Conservation (phyloP, 2,329 filamentous ascomycete genomes). For the Epichloe glyceriae region DNA sequence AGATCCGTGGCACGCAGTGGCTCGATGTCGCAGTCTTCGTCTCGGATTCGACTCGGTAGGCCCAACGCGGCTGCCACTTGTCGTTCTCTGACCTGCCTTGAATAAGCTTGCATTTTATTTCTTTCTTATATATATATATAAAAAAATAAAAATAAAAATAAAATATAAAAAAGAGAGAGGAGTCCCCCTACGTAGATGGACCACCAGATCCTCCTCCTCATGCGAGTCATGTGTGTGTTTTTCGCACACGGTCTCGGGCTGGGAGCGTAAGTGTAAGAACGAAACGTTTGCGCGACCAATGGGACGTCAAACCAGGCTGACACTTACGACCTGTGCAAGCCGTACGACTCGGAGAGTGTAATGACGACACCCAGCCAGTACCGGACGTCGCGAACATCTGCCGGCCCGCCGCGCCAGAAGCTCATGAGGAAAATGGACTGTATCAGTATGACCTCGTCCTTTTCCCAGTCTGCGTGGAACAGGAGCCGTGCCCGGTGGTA, state of each 20-base stretch:
- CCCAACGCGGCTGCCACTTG: constrained; percentile 24
- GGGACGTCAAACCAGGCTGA: too few species aligned
- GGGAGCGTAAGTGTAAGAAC: neutral
- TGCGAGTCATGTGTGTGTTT: constrained; percentile 14
- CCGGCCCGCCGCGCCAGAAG: constrained; percentile 39
- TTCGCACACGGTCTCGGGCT: constrained; percentile 17
- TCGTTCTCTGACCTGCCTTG: constrained; percentile 20
- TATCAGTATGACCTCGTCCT: constrained; percentile 34
- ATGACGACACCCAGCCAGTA: constrained; percentile 39
- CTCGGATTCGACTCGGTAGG: constrained; percentile 23
- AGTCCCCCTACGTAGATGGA: constrained; percentile 34
- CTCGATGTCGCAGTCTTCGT: constrained; percentile 27
- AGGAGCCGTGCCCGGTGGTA: constrained; percentile 37
- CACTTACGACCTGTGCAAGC: constrained; percentile 27
- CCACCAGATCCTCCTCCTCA: constrained; percentile 40
- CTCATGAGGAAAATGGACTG: constrained; percentile 41
- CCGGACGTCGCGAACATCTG: constrained; percentile 32
- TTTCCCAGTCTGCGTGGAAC: constrained; percentile 40
- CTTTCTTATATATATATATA: neutral
- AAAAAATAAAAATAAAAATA: neutral
- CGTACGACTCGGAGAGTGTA: constrained; percentile 36
- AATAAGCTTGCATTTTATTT: neutral
- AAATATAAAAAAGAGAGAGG: neutral
- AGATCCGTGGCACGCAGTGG: constrained; percentile 18
- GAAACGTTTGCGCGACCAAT: too few species aligned